A percentile compares a stretch with the other conserved stretches of the same genome.
Conservation (phyloP, 768 basidiomycete species). For the Kwoniella sp. region DNA sequence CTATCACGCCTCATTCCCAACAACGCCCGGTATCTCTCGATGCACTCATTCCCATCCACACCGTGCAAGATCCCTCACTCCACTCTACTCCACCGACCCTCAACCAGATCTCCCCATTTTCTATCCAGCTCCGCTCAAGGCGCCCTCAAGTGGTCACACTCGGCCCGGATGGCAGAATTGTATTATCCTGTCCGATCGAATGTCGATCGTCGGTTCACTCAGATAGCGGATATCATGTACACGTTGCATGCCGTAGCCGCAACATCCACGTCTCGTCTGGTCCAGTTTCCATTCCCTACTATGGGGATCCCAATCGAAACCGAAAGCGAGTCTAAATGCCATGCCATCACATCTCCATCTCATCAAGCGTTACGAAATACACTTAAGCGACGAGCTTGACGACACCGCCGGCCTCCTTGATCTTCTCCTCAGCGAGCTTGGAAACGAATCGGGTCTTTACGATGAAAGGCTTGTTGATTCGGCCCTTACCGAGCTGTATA, state of each 20-base stretch:
- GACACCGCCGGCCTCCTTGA: conserved; percentile 72
- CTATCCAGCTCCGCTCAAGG: too few species aligned
- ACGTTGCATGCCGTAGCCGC: conserved; percentile 33
- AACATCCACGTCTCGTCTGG: conserved; percentile 14
- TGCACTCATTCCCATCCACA: too few species aligned
- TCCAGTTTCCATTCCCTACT: conserved; percentile 1
- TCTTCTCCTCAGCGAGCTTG: conserved; percentile 72
- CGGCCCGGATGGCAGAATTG: too few species aligned
- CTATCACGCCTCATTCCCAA: too few species aligned
- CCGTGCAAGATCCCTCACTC: too few species aligned
- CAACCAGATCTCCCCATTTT: too few species aligned
- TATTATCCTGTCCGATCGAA: background rate
- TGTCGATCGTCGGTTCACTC: background rate
- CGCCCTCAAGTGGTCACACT: too few species aligned
- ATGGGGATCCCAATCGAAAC: background rate
- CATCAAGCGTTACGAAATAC: background rate
- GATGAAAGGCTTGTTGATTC: conserved; percentile 80
- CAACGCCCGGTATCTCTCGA: too few species aligned
- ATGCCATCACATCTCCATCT: conserved; percentile 5
- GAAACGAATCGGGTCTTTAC: conserved; percentile 98
- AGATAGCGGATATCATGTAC: conserved; percentile 24
- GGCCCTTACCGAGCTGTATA: conserved; percentile 78
- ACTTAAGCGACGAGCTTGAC: conserved; percentile 83
- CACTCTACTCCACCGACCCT: too few species aligned
- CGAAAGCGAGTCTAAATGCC: background rate